phyloP scores from a whole-genome alignment of 495 filamentous ascomycete species.

The Hapsidospora chrysogenum region DNA sequence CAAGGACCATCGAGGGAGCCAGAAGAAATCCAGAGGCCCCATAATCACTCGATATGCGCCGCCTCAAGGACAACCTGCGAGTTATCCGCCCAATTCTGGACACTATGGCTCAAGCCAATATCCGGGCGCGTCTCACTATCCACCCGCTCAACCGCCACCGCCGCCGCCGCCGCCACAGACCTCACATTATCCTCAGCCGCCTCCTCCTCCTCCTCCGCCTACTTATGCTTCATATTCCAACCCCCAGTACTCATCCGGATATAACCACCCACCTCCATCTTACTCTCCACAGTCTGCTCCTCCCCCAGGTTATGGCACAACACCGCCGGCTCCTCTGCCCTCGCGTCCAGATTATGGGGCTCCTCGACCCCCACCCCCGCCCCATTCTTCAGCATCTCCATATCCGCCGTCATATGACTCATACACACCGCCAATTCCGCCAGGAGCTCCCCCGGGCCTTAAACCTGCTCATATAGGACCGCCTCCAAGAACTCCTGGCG shows the following conservation, averaged over 20 bases:
- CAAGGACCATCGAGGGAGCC: slow-evolving; percentile 10
- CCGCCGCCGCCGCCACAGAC: slow-evolving; percentile 1
- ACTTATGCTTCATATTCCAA: slow-evolving; percentile 7
- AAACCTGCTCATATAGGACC: too few species aligned
- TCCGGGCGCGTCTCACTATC: too few species aligned
- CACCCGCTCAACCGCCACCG: slow-evolving; percentile 4
- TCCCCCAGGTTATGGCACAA: slow-evolving; percentile 4
- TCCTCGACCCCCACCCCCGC: slow-evolving; percentile 7
- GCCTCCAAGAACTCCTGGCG: too few species aligned
- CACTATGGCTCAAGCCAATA: too few species aligned
- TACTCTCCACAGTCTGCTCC: slow-evolving; percentile 5
- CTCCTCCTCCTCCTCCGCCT: slow-evolving; percentile 8
- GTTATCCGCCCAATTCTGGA: slow-evolving; percentile 7
- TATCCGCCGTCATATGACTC: slow-evolving; percentile 5
- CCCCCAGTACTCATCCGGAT: slow-evolving; percentile 1
- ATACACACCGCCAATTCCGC: slow-evolving; percentile 2
- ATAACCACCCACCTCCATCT: slow-evolving; percentile 9
- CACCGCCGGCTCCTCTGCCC: too few species aligned
- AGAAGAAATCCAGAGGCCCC: slow-evolving; percentile 18
- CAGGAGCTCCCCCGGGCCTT: too few species aligned
- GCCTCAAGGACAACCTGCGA: neutral
- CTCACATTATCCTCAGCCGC: slow-evolving; percentile 5
- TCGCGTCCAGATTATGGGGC: too few species aligned
- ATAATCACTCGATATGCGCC: slow-evolving; percentile 22
- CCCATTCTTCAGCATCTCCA: slow-evolving; percentile 10